These are phyloP conservation scores for Jamesozyma gamospora DNA, from an alignment of 805 yeast species.

Conservation along the genomic window DNA sequence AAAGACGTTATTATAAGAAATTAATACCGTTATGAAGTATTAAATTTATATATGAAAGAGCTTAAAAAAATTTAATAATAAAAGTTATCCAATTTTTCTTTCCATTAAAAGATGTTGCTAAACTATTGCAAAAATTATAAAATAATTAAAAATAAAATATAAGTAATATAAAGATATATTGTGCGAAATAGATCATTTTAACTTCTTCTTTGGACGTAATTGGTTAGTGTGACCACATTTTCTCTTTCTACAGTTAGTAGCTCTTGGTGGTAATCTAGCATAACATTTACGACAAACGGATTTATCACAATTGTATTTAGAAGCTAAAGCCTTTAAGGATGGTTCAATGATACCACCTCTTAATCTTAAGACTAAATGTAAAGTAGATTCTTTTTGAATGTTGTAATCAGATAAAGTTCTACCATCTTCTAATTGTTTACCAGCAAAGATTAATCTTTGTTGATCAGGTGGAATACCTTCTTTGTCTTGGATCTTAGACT, in stretches of 20 bases:
- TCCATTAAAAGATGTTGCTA: slow-evolving; percentile 4
- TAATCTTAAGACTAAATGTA: slow-evolving; percentile 91
- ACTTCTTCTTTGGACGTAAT: slow-evolving; percentile 99
- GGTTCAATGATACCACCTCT: slow-evolving; percentile 99
- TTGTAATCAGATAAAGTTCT: slow-evolving; percentile 98
- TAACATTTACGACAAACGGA: slow-evolving; percentile 99
- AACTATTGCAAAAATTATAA: slow-evolving; percentile 2
- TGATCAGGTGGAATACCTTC: slow-evolving; percentile 99
- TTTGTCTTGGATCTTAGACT: slow-evolving; percentile 97
- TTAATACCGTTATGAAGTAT: too few species aligned
- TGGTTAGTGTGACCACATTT: slow-evolving; percentile 99
- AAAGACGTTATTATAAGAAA: too few species aligned
- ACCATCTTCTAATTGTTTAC: slow-evolving; percentile 99
- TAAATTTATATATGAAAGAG: too few species aligned
- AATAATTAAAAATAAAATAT: slow-evolving; percentile 2
- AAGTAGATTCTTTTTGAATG: slow-evolving; percentile 98
- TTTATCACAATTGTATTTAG: slow-evolving; percentile 99
- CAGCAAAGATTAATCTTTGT: slow-evolving; percentile 98
- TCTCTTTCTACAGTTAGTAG: slow-evolving; percentile 99
- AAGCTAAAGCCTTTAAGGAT: slow-evolving; percentile 96
- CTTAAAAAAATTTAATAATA: background rate
- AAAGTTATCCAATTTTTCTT: slow-evolving; percentile 1
- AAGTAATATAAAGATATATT: slow-evolving; percentile 1
- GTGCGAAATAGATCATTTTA: slow-evolving; percentile 51
- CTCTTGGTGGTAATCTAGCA: slow-evolving; percentile 99